Evolutionary conservation across 371 early-diverging fungal species (phyloP), one percentile per base, ranked within the genome.

Genomic region (Blastocladiella emersonii): DNA sequence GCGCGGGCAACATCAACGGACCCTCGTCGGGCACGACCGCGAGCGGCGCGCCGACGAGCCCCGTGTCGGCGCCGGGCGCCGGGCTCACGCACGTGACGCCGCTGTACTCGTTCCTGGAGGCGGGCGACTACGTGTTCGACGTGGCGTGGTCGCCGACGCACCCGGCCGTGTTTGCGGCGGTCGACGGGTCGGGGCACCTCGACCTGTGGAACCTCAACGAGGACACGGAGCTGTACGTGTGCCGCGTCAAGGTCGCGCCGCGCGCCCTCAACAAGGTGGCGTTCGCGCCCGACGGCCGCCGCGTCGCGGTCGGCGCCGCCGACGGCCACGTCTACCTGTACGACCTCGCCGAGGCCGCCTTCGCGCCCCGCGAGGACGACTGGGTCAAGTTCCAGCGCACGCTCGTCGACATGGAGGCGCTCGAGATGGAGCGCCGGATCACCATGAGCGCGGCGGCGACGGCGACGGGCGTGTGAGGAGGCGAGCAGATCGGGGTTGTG

Each of bases 121-220:
- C 90, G 10, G 88, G 90, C 66, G 97, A 97, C 70, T 95, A 95
- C 72, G 92, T 97, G 27, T 91, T 88, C 68, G 98, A 97, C 71
- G 94, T 88, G 12, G 85, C 87, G 69, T 97, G 98, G 98, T 92
- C 91, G 21, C 97, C 98, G 5, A 73, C 78, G 12, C 95, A 95
- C 70, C 97, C 98, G 32, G 85, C 94, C 0, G 66, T 95, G 61
- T 95, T 97, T 76, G 96, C 85, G 13, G 79, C 89, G 0, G 93
- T 89, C 6, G 95, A 95, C 68, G 97, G 92, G 19, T 80, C 81
- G 10, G 98, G 97, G 12, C 80, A 83, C 60, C 84, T 97, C 70
- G 85, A 87, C 67, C 68, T 97, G 39, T 95, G 91, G 88, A 89
- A 97, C 67, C 70, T 97, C 70, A 95, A 92, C 72, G 73, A 76